Evolutionary conservation across 306 rosid genomes (phyloP).

Genomic region (Rosa multiflora): DNA sequence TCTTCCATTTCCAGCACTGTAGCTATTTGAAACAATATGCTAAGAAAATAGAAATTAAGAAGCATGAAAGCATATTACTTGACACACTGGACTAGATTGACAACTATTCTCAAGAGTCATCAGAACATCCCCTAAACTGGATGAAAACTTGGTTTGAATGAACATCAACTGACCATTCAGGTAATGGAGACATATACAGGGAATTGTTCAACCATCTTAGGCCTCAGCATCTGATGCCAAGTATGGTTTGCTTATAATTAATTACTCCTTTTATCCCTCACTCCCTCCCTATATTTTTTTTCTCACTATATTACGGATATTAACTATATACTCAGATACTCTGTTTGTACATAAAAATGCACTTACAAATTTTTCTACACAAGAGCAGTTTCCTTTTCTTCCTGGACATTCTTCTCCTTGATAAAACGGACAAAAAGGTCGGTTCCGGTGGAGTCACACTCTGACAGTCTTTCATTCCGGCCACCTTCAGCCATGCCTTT

Average conservation of each 20-base stretch:
- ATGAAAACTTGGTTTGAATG: too few species aligned
- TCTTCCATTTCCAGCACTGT: too few species aligned
- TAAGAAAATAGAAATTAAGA: not conserved
- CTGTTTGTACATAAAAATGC: conserved; percentile 25
- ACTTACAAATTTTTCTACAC: conserved; percentile 33
- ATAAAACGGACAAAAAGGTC: conserved; percentile 71
- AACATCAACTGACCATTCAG: conserved; percentile 5
- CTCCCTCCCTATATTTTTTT: not conserved
- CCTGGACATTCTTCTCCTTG: conserved; percentile 32
- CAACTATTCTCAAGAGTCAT: conserved; percentile 3
- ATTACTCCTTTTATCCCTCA: not conserved
- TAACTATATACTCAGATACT: conserved; percentile 14
- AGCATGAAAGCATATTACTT: not conserved
- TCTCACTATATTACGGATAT: conserved; percentile 3
- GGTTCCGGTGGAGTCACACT: conserved; percentile 48
- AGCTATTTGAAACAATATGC: too few species aligned
- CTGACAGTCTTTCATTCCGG: conserved; percentile 40
- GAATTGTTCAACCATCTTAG: conserved; percentile 4
- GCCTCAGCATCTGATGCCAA: conserved; percentile 31
- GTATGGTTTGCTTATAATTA: conserved; percentile 25
- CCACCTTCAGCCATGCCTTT: conserved; percentile 72
- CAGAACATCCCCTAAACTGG: not conserved
- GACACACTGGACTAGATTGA: not conserved
- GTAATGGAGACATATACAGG: conserved; percentile 6
- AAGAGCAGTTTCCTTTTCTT: conserved; percentile 44